A percentile compares a stretch with the other conserved stretches of the same genome.
These are phyloP conservation scores for Solioccasus polychromus DNA, from an alignment of 768 basidiomycete genomes.

Conservation along the genomic window DNA sequence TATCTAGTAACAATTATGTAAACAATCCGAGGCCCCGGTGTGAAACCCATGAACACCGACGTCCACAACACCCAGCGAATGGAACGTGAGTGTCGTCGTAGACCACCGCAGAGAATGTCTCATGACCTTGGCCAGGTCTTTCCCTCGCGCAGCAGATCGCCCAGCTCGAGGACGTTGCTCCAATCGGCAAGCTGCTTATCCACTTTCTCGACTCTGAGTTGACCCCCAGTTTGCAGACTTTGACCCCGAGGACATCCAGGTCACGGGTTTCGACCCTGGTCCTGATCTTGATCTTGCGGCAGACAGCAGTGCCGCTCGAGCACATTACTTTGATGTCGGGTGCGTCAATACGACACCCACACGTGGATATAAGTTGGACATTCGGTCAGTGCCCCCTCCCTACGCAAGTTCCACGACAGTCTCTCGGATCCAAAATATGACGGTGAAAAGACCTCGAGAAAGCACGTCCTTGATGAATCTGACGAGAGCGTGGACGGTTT, in stretches of 20 bases:
- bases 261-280: conserved; percentile 42
- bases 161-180: conserved; percentile 69
- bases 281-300: conserved; percentile 28
- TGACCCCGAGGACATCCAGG: conserved; percentile 68
- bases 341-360: conserved; percentile 34
- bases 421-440: conserved; percentile 78
- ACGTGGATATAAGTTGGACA: conserved; percentile 5
- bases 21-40: conserved; percentile 15
- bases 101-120: conserved; percentile 1
- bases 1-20: conserved; percentile 32
- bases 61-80: conserved; percentile 3
- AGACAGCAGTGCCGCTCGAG: conserved; percentile 44
- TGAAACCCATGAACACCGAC: conserved; percentile 3
- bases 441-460: conserved; percentile 62
- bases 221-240: conserved; percentile 49
- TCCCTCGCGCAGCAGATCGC: conserved; percentile 81
- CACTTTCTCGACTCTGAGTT: conserved; percentile 5
- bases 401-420: conserved; percentile 64
- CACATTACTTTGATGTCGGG: conserved; percentile 88
- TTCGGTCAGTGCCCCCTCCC: conserved; percentile 55
- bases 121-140: conserved; percentile 35
- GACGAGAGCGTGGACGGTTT: conserved; percentile 24
- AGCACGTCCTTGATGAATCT: conserved; percentile 52
- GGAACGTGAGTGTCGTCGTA: conserved; percentile 26
- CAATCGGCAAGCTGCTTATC: conserved; percentile 50